phyloP scores from a whole-genome alignment of 257 asterid species.

The Penstemon newberryi region DNA sequence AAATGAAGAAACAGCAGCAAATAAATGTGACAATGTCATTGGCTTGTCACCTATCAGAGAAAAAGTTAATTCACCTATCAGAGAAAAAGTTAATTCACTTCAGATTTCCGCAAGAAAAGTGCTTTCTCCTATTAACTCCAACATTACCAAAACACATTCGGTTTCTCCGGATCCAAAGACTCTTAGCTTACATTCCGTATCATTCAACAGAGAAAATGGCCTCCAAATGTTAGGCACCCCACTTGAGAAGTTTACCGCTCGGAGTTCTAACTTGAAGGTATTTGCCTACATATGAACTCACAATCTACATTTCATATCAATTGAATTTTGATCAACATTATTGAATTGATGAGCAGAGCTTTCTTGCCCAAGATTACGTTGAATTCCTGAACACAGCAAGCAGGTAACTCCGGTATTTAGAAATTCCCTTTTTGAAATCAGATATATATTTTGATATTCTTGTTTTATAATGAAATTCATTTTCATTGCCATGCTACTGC shows the following conservation, averaged over 20 bases:
- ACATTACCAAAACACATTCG: constrained; percentile 30
- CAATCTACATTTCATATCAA: not conserved
- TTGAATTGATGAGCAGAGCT: constrained; percentile 42
- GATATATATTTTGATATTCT: constrained; percentile 2
- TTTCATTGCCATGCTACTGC: constrained; percentile 15
- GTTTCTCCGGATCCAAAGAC: constrained; percentile 45
- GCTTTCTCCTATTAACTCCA: constrained; percentile 65
- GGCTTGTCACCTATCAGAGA: constrained; percentile 30
- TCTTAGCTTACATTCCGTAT: constrained; percentile 34
- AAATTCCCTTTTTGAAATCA: not conserved
- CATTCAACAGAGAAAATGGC: constrained; percentile 33
- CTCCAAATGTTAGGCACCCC: constrained; percentile 52
- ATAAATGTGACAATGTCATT: constrained; percentile 11
- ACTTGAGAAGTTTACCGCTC: constrained; percentile 56
- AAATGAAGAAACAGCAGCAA: constrained; percentile 28
- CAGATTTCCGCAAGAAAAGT: constrained; percentile 42
- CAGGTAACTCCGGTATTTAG: constrained; percentile 42
- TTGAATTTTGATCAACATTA: constrained; percentile 20
- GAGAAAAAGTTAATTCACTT: constrained; percentile 31
- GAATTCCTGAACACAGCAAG: constrained; percentile 74
- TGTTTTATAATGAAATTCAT: constrained; percentile 5
- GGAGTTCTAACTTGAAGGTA: constrained; percentile 73
- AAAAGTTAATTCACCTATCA: constrained; percentile 34
- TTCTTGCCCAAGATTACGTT: constrained; percentile 74
- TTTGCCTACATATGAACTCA: constrained; percentile 1